Conservation (phyloP, 2,329 filamentous ascomycete genomes). For the Grosmannia serpens region DNA sequence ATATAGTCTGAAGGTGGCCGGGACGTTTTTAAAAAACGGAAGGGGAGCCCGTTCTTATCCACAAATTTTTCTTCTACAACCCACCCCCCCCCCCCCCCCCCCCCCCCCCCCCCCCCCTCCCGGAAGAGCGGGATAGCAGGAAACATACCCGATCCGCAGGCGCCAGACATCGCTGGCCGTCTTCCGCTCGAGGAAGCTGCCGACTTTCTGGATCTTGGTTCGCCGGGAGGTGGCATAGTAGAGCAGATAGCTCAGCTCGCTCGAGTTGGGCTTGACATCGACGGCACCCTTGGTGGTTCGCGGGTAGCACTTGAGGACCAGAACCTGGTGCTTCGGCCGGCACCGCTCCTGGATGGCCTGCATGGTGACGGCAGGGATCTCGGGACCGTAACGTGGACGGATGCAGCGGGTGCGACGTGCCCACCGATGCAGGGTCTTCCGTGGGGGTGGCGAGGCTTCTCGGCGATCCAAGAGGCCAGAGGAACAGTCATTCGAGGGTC, state of each 20-base stretch:
- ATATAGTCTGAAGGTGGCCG: too few relatives aligned
- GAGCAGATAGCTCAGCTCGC: slow-evolving; percentile 90
- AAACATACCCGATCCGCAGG: slow-evolving; percentile 64
- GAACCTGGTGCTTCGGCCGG: slow-evolving; percentile 92
- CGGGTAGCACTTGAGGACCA: slow-evolving; percentile 94
- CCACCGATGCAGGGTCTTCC: background rate
- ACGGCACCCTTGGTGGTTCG: slow-evolving; percentile 81
- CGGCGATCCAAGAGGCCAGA: background rate
- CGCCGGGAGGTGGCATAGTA: slow-evolving; percentile 93
- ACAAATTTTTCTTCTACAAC: too few relatives aligned
- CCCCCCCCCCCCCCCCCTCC: too few relatives aligned
- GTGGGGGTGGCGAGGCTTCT: background rate
- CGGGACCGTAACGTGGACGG: background rate
- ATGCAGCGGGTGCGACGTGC: background rate
- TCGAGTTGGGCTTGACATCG: slow-evolving; percentile 91
- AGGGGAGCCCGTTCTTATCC: too few relatives aligned
- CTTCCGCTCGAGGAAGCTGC: slow-evolving; percentile 87
- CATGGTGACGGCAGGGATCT: slow-evolving; percentile 30
- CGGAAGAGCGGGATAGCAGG: too few relatives aligned
- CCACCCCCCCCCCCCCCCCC: too few relatives aligned
- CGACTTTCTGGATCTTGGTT: slow-evolving; percentile 93
- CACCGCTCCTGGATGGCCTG: slow-evolving; percentile 55
- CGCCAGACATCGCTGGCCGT: slow-evolving; percentile 86
- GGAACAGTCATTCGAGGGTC: background rate
- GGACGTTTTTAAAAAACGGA: too few relatives aligned